Evolutionary conservation across 306 rosid species (phyloP).

Genomic region (Pyrus betulifolia): DNA sequence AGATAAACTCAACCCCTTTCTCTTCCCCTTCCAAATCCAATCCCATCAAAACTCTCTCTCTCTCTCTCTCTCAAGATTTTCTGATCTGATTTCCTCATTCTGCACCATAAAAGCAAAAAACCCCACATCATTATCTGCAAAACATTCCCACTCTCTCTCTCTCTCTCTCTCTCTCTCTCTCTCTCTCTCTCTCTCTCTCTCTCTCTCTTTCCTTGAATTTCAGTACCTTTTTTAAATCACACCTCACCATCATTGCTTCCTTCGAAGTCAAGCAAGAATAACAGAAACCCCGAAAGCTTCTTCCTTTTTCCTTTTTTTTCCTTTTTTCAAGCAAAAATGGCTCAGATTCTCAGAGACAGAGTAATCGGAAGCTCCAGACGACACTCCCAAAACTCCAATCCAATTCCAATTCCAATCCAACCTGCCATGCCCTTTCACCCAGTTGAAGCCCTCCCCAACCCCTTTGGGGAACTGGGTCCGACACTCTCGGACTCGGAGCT

Average conservation of each 20-base stretch:
- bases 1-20: not conserved
- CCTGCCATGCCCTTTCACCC: slow-evolving; percentile 54
- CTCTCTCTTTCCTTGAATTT: not conserved
- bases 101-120: not conserved
- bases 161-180: too few species aligned
- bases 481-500: slow-evolving; percentile 59
- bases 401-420: not conserved
- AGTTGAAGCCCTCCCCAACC: slow-evolving; percentile 47
- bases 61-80: not conserved
- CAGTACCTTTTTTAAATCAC: not conserved
- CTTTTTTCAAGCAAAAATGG: slow-evolving; percentile 25
- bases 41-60: not conserved
- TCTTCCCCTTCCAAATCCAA: not conserved
- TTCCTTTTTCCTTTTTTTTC: not conserved
- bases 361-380: slow-evolving; percentile 33
- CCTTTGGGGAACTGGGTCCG: slow-evolving; percentile 46
- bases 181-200: too few species aligned
- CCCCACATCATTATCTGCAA: not conserved
- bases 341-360: slow-evolving; percentile 44
- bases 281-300: not conserved
- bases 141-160: not conserved
- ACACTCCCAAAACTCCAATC: slow-evolving; percentile 6
- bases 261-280: slow-evolving; percentile 58
- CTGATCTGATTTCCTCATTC: not conserved
- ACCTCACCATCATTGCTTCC: slow-evolving; percentile 19